These are phyloP conservation scores for Monilinia polystroma DNA, from an alignment of 2,329 filamentous ascomycete species.

Conservation along the genomic window DNA sequence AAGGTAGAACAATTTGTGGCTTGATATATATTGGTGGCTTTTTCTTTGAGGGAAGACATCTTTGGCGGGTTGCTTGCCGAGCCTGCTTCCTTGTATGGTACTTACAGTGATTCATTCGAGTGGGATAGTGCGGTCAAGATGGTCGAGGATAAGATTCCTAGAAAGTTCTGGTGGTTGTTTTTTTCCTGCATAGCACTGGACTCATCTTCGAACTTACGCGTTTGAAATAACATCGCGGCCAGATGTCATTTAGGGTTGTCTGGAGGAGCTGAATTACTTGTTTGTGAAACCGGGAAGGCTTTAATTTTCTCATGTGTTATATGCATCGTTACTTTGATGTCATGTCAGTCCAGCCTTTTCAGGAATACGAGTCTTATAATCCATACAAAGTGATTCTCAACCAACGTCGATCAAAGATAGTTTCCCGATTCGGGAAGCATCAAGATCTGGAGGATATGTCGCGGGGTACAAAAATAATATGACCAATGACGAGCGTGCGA, in stretches of 20 bases:
- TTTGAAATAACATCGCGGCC: background rate
- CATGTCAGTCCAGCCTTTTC: background rate
- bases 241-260: background rate
- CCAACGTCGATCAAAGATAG: constrained; percentile 3
- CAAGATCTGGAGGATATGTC: background rate
- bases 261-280: background rate
- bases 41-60: background rate
- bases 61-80: background rate
- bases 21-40: constrained; percentile 11
- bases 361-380: background rate
- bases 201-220: background rate
- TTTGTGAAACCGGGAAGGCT: background rate
- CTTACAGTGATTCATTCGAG: background rate
- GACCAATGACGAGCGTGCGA: background rate
- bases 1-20: background rate
- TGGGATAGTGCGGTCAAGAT: background rate
- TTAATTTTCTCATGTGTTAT: background rate
- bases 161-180: too few species aligned
- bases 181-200: too few species aligned
- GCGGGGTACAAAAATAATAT: background rate
- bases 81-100: background rate
- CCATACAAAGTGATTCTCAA: constrained; percentile 1
- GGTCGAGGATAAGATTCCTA: background rate
- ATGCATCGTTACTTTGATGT: constrained; percentile 19
- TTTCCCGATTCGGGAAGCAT: background rate